phyloP scores from a whole-genome alignment of 129 eudicot species.

The Tagetes patula region DNA sequence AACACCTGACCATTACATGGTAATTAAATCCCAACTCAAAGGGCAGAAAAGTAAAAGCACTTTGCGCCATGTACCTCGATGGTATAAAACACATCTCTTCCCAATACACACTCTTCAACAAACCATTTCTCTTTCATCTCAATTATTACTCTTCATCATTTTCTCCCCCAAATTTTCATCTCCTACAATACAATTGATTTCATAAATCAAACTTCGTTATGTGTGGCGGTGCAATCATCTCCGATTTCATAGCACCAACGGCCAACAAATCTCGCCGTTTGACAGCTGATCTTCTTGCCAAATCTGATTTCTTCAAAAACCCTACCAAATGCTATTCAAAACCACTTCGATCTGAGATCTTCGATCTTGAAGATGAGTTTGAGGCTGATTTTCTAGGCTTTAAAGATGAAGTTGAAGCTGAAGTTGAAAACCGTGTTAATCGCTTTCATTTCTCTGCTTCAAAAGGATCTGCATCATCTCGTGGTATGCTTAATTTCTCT shows the following conservation, averaged over 20 bases:
- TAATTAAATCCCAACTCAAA: background rate
- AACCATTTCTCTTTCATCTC: constrained; percentile 4
- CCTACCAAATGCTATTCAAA: constrained; percentile 51
- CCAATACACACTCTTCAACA: constrained; percentile 14
- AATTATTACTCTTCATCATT: background rate
- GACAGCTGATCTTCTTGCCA: constrained; percentile 57
- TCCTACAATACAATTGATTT: background rate
- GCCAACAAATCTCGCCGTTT: constrained; percentile 44
- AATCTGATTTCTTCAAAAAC: constrained; percentile 31
- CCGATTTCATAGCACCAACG: constrained; percentile 59
- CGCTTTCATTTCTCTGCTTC: constrained; percentile 50
- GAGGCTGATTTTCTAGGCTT: constrained; percentile 81
- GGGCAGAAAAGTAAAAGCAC: background rate
- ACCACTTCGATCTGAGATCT: constrained; percentile 49
- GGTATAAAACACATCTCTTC: constrained; percentile 15
- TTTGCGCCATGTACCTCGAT: background rate
- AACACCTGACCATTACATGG: background rate
- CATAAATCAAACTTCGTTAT: constrained; percentile 22
- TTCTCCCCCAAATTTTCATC: constrained; percentile 23
- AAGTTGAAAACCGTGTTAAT: constrained; percentile 26
- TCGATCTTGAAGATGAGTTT: constrained; percentile 60
- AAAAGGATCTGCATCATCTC: constrained; percentile 23
- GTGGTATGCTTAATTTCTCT: constrained; percentile 24
- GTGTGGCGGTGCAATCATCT: constrained; percentile 96
- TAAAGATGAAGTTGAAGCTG: constrained; percentile 49